A percentile compares a stretch with the other conserved stretches of the same genome.
Evolutionary conservation across 805 yeast genomes (phyloP).

Genomic region (Nakazawaea peltata): DNA sequence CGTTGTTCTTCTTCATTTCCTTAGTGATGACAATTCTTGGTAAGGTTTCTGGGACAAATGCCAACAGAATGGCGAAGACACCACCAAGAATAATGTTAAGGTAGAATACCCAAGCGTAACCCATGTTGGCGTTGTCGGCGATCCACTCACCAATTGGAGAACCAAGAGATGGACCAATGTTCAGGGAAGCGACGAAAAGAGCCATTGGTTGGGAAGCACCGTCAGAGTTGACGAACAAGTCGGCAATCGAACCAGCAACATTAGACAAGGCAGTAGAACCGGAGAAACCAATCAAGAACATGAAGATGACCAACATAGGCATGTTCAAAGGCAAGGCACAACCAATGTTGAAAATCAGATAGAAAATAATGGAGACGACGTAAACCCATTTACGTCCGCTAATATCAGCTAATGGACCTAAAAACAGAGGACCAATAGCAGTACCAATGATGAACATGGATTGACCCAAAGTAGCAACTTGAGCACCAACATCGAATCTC

Average conservation of each 20-base stretch:
- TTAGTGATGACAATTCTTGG: slow-evolving; percentile 26
- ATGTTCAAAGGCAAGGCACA: slow-evolving; percentile 25
- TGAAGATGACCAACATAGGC: slow-evolving; percentile 25
- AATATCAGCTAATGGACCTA: slow-evolving; percentile 28
- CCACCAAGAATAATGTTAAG: slow-evolving; percentile 24
- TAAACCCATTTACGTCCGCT: slow-evolving; percentile 30
- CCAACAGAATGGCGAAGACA: slow-evolving; percentile 14
- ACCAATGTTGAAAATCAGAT: slow-evolving; percentile 23
- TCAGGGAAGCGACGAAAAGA: slow-evolving; percentile 24
- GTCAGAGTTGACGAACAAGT: slow-evolving; percentile 25
- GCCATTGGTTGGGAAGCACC: slow-evolving; percentile 28
- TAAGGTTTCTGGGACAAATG: slow-evolving; percentile 25
- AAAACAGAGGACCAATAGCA: slow-evolving; percentile 26
- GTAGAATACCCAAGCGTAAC: slow-evolving; percentile 25
- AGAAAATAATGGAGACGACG: slow-evolving; percentile 21
- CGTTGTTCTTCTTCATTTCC: slow-evolving; percentile 16
- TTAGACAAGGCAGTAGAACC: slow-evolving; percentile 26
- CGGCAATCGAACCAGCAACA: slow-evolving; percentile 29
- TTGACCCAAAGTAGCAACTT: slow-evolving; percentile 26
- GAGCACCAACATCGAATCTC: slow-evolving; percentile 17
- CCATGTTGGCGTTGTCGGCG: slow-evolving; percentile 19
- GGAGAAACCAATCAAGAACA: slow-evolving; percentile 22
- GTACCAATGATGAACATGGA: slow-evolving; percentile 27
- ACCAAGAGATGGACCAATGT: slow-evolving; percentile 27
- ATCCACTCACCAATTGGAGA: slow-evolving; percentile 29